Percentiles rank a stretch among this genome's conserved stretches.
These are phyloP conservation scores for Cryphonectria radicalis DNA, from an alignment of 2,329 filamentous ascomycete genomes.

Conservation along the genomic window DNA sequence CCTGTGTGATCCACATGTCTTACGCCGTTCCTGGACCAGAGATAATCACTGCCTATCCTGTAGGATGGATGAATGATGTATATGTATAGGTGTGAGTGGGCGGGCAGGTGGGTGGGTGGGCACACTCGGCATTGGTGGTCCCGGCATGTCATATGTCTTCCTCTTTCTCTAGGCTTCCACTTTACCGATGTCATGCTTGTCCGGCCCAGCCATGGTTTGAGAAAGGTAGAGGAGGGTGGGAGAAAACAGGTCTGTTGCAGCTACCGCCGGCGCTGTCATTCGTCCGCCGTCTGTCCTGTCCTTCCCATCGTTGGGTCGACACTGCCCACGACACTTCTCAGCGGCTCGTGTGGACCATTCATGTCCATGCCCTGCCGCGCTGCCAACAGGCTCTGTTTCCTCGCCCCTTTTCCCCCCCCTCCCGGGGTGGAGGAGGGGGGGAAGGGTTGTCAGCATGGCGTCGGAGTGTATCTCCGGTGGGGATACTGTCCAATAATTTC, in stretches of 20 bases:
- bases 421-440: no score
- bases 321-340: background rate
- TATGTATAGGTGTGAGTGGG: no score
- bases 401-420: no score
- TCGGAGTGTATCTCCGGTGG: background rate
- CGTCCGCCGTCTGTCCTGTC: background rate
- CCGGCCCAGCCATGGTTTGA: background rate
- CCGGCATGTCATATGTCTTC: background rate
- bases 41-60: background rate
- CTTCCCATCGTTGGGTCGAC: background rate
- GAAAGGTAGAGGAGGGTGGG: background rate
- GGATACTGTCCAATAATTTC: background rate
- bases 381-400: background rate
- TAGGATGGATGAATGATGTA: background rate
- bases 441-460: background rate
- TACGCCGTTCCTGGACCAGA: background rate
- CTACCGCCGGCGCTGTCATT: background rate
- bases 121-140: background rate
- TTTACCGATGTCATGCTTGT: background rate
- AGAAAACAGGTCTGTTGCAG: background rate
- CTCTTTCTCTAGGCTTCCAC: background rate
- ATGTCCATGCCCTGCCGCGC: background rate
- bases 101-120: no score
- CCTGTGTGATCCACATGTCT: background rate
- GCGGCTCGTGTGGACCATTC: background rate